A percentile compares a stretch with the other conserved stretches of the same genome.
Conservation (phyloP, 140 eudicot species). For the Senecio squalidus region DNA sequence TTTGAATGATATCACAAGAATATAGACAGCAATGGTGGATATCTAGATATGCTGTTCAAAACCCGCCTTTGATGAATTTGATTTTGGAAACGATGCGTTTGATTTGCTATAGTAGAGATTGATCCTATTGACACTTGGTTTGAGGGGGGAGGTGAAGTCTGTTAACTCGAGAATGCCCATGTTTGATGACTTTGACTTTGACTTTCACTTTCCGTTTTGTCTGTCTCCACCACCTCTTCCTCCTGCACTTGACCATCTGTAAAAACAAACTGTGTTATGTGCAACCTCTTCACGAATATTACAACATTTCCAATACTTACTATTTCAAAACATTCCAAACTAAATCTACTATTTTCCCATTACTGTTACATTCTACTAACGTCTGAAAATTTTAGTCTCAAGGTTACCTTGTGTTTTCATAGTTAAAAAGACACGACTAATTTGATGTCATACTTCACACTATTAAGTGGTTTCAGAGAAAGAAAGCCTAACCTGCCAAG, state of each 20-base stretch:
- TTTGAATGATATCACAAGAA: not conserved
- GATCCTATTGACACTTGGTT: not conserved
- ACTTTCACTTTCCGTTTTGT: conserved; percentile 11
- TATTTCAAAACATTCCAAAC: too few species aligned
- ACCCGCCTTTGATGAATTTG: not conserved
- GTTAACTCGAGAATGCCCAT: conserved; percentile 1
- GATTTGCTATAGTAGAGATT: not conserved
- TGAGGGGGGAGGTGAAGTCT: conserved; percentile 3
- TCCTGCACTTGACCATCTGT: conserved; percentile 32
- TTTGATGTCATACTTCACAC: not conserved
- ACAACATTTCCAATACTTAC: too few species aligned
- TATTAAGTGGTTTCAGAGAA: not conserved
- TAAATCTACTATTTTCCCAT: too few species aligned
- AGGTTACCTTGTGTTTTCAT: not conserved
- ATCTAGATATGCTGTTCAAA: not conserved
- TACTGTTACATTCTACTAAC: not conserved
- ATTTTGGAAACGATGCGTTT: not conserved
- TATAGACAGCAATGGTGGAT: conserved; percentile 5
- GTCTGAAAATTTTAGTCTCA: not conserved
- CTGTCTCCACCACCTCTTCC: conserved; percentile 23
- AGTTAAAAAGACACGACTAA: not conserved
- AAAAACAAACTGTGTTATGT: not conserved
- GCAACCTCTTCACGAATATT: too few species aligned
- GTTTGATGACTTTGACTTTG: too few species aligned
- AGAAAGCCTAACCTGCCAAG: conserved; percentile 50